A percentile compares a stretch with the other conserved stretches of the same genome.
Evolutionary conservation across 2,329 filamentous ascomycete species (phyloP).

Genomic region (Paraphoma chrysanthemicola): DNA sequence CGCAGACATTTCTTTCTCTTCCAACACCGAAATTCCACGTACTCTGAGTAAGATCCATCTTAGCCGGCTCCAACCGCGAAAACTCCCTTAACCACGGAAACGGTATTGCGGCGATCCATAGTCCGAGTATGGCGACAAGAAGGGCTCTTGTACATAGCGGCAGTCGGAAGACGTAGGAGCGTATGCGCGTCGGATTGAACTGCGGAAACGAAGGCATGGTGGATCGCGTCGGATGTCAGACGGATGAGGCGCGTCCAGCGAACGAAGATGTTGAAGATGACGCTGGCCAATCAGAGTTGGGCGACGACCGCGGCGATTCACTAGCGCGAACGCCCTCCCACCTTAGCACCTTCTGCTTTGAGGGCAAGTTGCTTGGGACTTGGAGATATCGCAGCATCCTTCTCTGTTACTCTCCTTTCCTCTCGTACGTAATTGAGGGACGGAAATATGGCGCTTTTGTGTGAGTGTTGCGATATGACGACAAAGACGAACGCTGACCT

Average conservation of each 20-base stretch:
- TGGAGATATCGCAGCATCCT: conserved; percentile 2
- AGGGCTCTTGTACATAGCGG: conserved; percentile 84
- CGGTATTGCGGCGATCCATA: conserved; percentile 75
- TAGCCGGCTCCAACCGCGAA: conserved; percentile 79
- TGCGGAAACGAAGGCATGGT: conserved; percentile 57
- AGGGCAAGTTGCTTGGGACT: conserved; percentile 19
- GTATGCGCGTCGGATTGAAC: conserved; percentile 76
- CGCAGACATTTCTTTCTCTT: neutral
- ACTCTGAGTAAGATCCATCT: conserved; percentile 76
- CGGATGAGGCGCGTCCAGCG: neutral
- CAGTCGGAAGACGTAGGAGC: conserved; percentile 83
- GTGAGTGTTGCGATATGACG: conserved; percentile 24
- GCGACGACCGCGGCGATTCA: conserved; percentile 19
- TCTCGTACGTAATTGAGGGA: conserved; percentile 12
- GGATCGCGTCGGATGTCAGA: conserved; percentile 13
- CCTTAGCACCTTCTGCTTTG: conserved; percentile 21
- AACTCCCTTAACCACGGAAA: conserved; percentile 76
- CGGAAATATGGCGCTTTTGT: conserved; percentile 44
- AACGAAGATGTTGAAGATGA: neutral
- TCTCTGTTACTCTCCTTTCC: conserved; percentile 3
- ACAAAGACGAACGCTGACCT: conserved; percentile 17
- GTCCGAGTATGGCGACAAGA: conserved; percentile 68
- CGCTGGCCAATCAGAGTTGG: conserved; percentile 10
- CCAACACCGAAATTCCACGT: conserved; percentile 46
- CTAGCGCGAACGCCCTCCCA: conserved; percentile 10